These are phyloP conservation scores for Macrotyloma uniflorum DNA, from an alignment of 306 rosid genomes.

Conservation along the genomic window DNA sequence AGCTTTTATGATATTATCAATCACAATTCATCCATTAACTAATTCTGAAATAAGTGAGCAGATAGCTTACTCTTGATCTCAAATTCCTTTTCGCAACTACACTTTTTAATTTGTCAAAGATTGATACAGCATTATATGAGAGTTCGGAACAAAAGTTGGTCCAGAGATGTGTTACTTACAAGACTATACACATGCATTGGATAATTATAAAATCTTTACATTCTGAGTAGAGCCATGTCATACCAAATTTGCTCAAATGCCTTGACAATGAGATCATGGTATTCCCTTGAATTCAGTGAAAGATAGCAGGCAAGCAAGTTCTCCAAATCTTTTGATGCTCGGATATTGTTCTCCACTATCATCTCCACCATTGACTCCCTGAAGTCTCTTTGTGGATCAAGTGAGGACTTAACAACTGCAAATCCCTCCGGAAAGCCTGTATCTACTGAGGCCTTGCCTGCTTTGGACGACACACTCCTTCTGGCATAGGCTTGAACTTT, in stretches of 20 bases:
- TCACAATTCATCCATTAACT: background rate
- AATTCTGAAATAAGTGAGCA: background rate
- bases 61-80: background rate
- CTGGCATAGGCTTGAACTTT: constrained; percentile 58
- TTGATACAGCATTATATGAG: constrained; percentile 4
- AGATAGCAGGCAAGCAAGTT: constrained; percentile 86
- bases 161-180: constrained; percentile 7
- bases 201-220: constrained; percentile 43
- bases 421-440: constrained; percentile 61
- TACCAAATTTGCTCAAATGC: constrained; percentile 87
- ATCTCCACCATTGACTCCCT: constrained; percentile 84
- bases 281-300: constrained; percentile 69
- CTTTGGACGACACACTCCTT: constrained; percentile 57
- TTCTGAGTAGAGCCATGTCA: constrained; percentile 55
- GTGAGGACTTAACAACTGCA: constrained; percentile 71
- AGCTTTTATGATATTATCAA: background rate
- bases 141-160: constrained; percentile 19
- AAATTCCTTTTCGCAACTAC: background rate
- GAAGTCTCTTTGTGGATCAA: constrained; percentile 79
- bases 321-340: constrained; percentile 72
- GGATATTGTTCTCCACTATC: constrained; percentile 75
- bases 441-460: constrained; percentile 37
- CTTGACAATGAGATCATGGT: constrained; percentile 76
- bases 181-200: constrained; percentile 43
- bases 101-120: constrained; percentile 16